phyloP scores from a whole-genome alignment of 129 eudicot genomes.

The Kitagawia praeruptora region DNA sequence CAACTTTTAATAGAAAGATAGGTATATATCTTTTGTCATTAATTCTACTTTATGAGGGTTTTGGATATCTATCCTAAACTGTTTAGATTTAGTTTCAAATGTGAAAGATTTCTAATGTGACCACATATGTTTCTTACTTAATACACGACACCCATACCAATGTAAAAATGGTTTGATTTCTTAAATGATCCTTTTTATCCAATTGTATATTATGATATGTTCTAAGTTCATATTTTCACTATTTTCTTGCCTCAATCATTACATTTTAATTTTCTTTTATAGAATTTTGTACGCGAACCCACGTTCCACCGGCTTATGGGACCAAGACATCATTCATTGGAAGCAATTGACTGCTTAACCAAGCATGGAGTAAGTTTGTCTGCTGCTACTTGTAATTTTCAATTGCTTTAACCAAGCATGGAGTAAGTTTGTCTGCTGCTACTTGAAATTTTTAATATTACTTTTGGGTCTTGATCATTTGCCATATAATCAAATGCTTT shows the following conservation, averaged over 20 bases:
- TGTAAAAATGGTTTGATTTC: neutral
- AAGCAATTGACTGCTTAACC: slow-evolving; percentile 44
- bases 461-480: neutral
- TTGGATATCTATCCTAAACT: neutral
- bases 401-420: slow-evolving; percentile 31
- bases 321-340: slow-evolving; percentile 49
- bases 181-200: too few species aligned
- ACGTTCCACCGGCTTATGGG: slow-evolving; percentile 68
- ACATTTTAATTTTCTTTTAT: slow-evolving; percentile 4
- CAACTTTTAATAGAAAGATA: neutral
- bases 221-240: neutral
- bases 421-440: slow-evolving; percentile 31
- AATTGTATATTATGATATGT: neutral
- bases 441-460: neutral
- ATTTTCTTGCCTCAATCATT: slow-evolving; percentile 2
- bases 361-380: slow-evolving; percentile 34
- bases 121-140: neutral
- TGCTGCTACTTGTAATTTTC: slow-evolving; percentile 5
- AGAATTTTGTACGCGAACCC: slow-evolving; percentile 44
- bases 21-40: neutral
- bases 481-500: too few species aligned
- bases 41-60: neutral
- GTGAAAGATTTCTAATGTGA: neutral
- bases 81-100: neutral
- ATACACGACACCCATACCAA: neutral